Conservation (phyloP, 148 eudicot genomes). For the Cornus controversa region DNA sequence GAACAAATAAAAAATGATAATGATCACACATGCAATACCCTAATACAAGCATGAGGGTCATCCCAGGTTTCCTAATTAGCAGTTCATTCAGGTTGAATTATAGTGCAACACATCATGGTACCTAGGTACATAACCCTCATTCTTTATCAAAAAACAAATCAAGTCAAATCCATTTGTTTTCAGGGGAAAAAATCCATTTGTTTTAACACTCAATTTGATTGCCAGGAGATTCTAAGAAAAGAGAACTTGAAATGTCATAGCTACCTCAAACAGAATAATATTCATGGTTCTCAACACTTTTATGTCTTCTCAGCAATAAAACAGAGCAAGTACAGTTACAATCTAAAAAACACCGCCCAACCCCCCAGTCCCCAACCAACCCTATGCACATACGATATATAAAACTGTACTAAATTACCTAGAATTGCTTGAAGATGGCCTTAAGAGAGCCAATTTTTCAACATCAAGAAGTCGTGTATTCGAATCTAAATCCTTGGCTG, state of each 20-base stretch:
- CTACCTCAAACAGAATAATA: neutral
- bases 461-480: neutral
- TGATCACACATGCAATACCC: neutral
- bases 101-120: too few relatives aligned
- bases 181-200: too few relatives aligned
- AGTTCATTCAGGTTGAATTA: too few relatives aligned
- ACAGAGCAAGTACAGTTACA: too few relatives aligned
- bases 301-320: too few relatives aligned
- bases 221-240: too few relatives aligned
- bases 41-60: neutral
- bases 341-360: neutral
- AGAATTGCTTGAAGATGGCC: constrained; percentile 14
- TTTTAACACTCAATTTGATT: too few relatives aligned
- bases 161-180: too few relatives aligned
- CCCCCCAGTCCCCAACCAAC: neutral
- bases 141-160: too few relatives aligned
- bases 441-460: constrained; percentile 4
- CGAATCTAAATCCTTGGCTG: neutral
- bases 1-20: neutral
- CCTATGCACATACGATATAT: neutral
- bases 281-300: neutral
- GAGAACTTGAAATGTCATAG: neutral
- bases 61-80: too few relatives aligned
- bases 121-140: too few relatives aligned
- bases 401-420: constrained; percentile 9